Evolutionary conservation across 106 monocot genomes (phyloP), one percentile per base, ranked within the genome.

Genomic region (Apostasia shenzhenica): DNA sequence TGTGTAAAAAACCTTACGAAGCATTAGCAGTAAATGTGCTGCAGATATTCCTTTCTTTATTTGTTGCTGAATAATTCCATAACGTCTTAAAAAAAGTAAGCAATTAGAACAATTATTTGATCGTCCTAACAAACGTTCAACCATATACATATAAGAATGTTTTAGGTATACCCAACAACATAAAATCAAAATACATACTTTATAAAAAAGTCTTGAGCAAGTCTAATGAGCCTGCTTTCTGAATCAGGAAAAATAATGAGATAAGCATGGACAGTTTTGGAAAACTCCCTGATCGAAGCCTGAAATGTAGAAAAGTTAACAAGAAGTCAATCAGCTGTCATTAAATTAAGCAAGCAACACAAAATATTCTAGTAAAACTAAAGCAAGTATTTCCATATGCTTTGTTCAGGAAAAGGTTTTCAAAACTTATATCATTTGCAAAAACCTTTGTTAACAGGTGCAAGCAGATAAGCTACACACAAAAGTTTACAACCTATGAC

Each of bases 191-290:
- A 12, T 59, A 45, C 59, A 77, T 86, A 92, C 97, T 81, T 92
- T 47, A 79, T 69, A 83, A 97, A 92, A 70, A 92, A 85, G 57
- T 82, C 82, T 41, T 89, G 89, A 68, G 84, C 66, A 79, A 97
- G 80, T 77, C 87, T 82, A 68, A 89, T 84, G 54, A 97, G 92
- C 40, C 79, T 84, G 48, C 43, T 75, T 72, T 97, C 97, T 54
- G 89, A 92, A 83, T 97, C 92, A 53, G 97, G 97, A 70, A 97
- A 97, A 77, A 97, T 97, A 75, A 92, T 92, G 49, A 84, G 89
- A 85, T 92, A 92, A 43, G 92, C 92, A 76, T 79, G 86, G 42
- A 83, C 77, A 2, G 82, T 89, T 73, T 89, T 92, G 26, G 92
- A 86, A 72, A 89, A 89, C 52, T 82, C 84, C 65, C 69, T 70